A percentile compares a stretch with the other conserved stretches of the same genome.
Conservation (phyloP, 2,329 filamentous ascomycete genomes). For the Podosphaera xanthii region DNA sequence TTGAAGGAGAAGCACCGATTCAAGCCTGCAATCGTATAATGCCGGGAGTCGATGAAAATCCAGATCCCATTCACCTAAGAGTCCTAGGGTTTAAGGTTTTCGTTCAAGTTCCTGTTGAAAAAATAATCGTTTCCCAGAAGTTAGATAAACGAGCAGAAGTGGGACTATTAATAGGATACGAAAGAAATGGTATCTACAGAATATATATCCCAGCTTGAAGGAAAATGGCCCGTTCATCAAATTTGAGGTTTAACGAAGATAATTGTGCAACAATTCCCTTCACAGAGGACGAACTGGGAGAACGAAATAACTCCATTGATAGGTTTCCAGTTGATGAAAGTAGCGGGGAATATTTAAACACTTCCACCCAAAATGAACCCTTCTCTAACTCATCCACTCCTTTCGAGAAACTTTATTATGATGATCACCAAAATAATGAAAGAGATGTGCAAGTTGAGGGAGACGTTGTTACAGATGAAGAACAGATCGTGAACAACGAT, state of each 20-base stretch:
- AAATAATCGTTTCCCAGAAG: not conserved
- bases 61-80: not conserved
- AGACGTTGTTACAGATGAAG: not conserved
- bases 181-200: not conserved
- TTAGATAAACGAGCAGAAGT: not conserved
- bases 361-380: not conserved
- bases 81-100: not conserved
- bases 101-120: not conserved
- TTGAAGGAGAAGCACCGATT: not conserved
- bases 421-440: not conserved
- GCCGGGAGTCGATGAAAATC: not conserved
- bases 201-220: not conserved
- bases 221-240: not conserved
- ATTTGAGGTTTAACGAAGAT: not conserved
- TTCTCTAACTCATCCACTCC: not conserved
- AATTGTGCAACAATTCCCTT: not conserved
- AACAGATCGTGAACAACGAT: not conserved
- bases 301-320: too few species aligned
- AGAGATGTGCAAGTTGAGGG: not conserved
- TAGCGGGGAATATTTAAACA: not conserved
- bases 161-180: not conserved
- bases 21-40: not conserved
- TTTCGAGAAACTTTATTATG: constrained; percentile 1
- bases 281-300: too few species aligned
- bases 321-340: not conserved